These are phyloP conservation scores for Aspergillus awamori DNA, from an alignment of 2,329 filamentous ascomycete genomes.

Conservation along the genomic window DNA sequence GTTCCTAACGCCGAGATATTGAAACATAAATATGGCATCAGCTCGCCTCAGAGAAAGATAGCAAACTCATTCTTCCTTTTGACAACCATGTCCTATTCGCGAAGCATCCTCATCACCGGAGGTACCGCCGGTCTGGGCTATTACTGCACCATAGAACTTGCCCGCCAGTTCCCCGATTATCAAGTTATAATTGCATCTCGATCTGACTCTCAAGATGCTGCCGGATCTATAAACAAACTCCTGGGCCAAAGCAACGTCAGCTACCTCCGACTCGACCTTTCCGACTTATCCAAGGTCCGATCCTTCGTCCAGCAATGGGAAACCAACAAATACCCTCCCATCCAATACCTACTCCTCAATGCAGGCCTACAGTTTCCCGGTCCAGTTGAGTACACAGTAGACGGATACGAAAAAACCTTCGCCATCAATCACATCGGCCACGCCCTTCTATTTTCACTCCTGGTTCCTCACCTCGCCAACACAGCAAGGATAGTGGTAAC, in stretches of 20 bases:
- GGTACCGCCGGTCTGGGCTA: conserved; percentile 52
- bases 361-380: conserved; percentile 52
- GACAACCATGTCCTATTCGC: too few relatives aligned
- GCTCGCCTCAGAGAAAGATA: too few relatives aligned
- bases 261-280: conserved; percentile 51
- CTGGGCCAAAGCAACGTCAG: conserved; percentile 30
- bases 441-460: conserved; percentile 53
- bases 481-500: conserved; percentile 51
- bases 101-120: conserved; percentile 39
- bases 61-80: too few relatives aligned
- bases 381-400: conserved; percentile 36
- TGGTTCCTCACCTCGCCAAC: conserved; percentile 44
- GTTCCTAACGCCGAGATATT: too few relatives aligned
- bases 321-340: conserved; percentile 41
- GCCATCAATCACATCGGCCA: conserved; percentile 56
- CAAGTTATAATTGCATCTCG: too few relatives aligned
- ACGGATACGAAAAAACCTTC: conserved; percentile 56
- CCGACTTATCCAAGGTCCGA: conserved; percentile 44
- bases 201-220: background rate
- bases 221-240: background rate
- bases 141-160: conserved; percentile 45
- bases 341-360: conserved; percentile 53
- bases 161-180: conserved; percentile 38
- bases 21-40: too few relatives aligned
- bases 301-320: conserved; percentile 45